Evolutionary conservation across 164 flowering plant species (phyloP).

Genomic region (Annona cherimola): DNA sequence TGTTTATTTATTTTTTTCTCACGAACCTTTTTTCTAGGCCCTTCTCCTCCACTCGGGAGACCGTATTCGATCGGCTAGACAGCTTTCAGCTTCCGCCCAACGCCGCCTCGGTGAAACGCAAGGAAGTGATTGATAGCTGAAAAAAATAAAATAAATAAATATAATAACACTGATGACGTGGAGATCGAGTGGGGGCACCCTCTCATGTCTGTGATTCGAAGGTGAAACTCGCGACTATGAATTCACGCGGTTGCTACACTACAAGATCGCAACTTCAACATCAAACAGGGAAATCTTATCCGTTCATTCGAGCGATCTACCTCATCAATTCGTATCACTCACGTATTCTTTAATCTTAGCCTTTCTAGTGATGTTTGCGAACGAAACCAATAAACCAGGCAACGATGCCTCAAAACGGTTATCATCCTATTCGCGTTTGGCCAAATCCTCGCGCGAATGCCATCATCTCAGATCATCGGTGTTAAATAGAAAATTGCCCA

Average conservation of each 20-base stretch:
- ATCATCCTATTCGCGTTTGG: too few species aligned
- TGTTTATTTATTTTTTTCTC: too few species aligned
- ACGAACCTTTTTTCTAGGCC: too few species aligned
- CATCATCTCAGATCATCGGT: neutral
- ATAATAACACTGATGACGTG: slow-evolving; percentile 5
- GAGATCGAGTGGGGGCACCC: slow-evolving; percentile 13
- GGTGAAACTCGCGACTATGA: neutral
- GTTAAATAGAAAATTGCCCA: too few species aligned
- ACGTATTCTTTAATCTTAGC: too few species aligned
- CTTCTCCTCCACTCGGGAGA: too few species aligned
- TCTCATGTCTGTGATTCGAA: neutral
- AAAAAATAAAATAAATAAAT: too few species aligned
- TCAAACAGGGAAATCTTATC: neutral
- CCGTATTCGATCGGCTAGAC: too few species aligned
- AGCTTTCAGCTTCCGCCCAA: too few species aligned
- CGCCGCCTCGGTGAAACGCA: too few species aligned
- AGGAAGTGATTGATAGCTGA: too few species aligned
- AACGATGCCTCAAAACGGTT: too few species aligned
- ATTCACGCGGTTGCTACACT: neutral
- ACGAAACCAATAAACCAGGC: neutral
- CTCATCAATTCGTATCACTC: neutral
- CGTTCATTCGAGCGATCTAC: neutral
- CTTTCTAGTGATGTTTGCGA: neutral
- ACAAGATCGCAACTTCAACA: neutral
- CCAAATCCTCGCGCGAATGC: neutral